Evolutionary conservation across 257 asterid species (phyloP).

Genomic region (Gardenia jasminoides): DNA sequence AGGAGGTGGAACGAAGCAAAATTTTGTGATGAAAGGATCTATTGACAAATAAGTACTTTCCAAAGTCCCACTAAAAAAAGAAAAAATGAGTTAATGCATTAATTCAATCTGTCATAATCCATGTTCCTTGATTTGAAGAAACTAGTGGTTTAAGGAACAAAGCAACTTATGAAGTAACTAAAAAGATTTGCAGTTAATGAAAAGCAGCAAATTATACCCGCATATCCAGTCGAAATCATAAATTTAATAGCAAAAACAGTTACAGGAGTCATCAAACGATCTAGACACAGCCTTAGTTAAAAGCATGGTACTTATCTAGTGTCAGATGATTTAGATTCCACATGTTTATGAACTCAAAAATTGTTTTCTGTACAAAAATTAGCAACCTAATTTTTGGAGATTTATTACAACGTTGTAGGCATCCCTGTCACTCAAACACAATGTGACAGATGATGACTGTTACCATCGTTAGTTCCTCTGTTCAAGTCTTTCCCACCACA

Average conservation of each 20-base stretch:
- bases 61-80: too few relatives aligned
- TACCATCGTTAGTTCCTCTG: neutral
- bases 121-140: neutral
- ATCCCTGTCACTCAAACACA: neutral
- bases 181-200: neutral
- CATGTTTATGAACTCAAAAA: neutral
- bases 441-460: neutral
- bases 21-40: neutral
- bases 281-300: neutral
- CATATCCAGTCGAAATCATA: slow-evolving; percentile 2
- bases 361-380: neutral
- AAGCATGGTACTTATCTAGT: neutral
- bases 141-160: neutral
- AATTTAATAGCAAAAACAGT: neutral
- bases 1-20: neutral
- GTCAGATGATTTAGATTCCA: neutral
- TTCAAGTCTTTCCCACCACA: neutral
- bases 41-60: neutral
- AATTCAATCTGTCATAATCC: neutral
- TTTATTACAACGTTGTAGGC: neutral
- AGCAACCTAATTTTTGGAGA: neutral
- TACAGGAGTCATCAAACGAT: neutral
- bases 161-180: neutral
- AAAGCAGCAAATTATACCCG: neutral
- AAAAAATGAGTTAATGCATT: neutral